Evolutionary conservation across 148 eudicot genomes (phyloP).

Genomic region (Tetragonia tetragonoides): DNA sequence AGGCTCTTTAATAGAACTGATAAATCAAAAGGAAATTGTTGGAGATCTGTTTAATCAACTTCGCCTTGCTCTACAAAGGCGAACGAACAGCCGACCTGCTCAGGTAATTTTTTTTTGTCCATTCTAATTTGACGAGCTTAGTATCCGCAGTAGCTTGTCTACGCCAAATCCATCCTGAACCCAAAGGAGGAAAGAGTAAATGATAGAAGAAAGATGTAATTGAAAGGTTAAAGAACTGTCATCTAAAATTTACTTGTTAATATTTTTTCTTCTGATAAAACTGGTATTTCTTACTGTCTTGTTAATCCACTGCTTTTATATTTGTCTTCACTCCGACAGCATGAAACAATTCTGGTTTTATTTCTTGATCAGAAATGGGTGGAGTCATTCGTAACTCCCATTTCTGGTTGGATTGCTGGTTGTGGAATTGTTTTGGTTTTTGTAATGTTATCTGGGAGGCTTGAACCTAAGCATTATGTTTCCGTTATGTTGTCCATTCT

Average conservation of each 20-base stretch:
- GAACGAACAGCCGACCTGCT: conserved; percentile 82
- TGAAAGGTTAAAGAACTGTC: neutral
- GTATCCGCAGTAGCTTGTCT: neutral
- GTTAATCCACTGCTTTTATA: neutral
- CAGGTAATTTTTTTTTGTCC: conserved; percentile 55
- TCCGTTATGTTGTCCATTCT: neutral
- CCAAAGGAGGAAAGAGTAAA: neutral
- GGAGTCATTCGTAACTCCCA: neutral
- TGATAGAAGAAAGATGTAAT: neutral
- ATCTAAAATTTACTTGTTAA: neutral
- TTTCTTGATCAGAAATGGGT: neutral
- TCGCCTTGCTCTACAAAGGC: conserved; percentile 90
- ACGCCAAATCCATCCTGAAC: neutral
- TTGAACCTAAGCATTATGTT: neutral
- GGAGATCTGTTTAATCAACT: conserved; percentile 98
- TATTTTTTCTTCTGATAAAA: neutral
- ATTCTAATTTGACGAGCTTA: neutral
- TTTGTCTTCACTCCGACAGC: neutral
- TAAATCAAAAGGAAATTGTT: conserved; percentile 90
- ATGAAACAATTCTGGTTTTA: neutral
- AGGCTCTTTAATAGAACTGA: conserved; percentile 70
- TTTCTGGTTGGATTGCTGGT: neutral
- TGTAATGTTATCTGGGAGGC: neutral
- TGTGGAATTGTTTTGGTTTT: neutral
- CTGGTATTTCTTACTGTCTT: neutral